Evolutionary conservation across 208 protist species (phyloP), one percentile per base, ranked within the genome.

Genomic region (Borovskyia barvae): DNA sequence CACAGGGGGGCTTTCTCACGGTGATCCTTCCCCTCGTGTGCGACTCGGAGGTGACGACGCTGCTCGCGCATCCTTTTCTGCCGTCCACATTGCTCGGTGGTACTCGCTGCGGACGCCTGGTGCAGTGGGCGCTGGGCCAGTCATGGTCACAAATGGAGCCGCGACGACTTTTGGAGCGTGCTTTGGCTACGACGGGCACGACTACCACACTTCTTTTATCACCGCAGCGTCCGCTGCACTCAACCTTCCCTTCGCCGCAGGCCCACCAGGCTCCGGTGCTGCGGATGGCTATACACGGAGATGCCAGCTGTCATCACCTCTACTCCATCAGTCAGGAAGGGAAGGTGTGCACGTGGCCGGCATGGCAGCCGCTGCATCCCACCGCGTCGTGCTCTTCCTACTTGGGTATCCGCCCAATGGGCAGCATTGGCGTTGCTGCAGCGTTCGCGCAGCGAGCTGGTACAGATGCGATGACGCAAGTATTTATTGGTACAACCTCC

Each of bases 281-380:
- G 70, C 49, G 46, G 11, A 36, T 93, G 19, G 68, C 68, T n/a
- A 60, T 93, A 5, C 71, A 76, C 43, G 86, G 86, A 9, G 80
- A 90, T 43, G 43, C 46, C 28, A 87, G 60, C 60, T 68, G 66
- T 25, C 79, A 90, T 47, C 80, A 85, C 58, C 66, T 90, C 4
- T 82, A 85, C 70, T 80, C 77, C 15, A 59, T 93, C 17, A 83
- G 82, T 42, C 63, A 84, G 42, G 82, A 93, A 22, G 86, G 82
- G 2, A 66, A 73, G 20, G 77, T 93, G 17, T 85, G 79, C 59
- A 82, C 76, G 50, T 93, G 82, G 86, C 15, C 61, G 7, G 58
- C 66, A 24, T 66, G 55, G 52, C 61, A 79, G 52, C 58, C 79
- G 15, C 51, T 62, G 9, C 48, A 75, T 40, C 76, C 76, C 7